A percentile compares a stretch with the other conserved stretches of the same genome.
These are phyloP conservation scores for Termitomyces sp. DNA, from an alignment of 768 basidiomycete genomes.

Conservation along the genomic window DNA sequence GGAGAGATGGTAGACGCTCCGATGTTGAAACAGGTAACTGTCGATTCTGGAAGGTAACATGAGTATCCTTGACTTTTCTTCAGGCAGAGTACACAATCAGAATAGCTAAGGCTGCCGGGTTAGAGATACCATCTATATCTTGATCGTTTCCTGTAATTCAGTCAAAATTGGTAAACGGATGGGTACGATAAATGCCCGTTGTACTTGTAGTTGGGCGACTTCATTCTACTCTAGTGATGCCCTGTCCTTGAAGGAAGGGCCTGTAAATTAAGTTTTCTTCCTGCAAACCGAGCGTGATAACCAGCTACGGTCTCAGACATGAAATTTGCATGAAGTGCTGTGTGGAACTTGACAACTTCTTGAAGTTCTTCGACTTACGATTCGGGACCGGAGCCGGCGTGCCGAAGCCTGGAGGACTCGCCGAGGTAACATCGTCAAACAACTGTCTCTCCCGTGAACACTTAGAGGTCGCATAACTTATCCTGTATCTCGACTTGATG, in stretches of 20 bases:
- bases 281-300: too few relatives aligned
- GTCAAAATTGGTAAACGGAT: background rate
- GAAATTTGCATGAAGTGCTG: too few relatives aligned
- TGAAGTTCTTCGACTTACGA: too few relatives aligned
- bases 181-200: background rate
- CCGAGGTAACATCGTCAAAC: slow-evolving; percentile 1
- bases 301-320: background rate
- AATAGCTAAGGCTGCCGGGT: slow-evolving; percentile 48
- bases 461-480: background rate
- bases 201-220: background rate
- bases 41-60: background rate
- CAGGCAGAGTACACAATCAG: slow-evolving; percentile 45
- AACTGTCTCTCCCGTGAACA: background rate
- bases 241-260: background rate
- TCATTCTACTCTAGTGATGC: background rate
- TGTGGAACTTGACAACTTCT: too few relatives aligned
- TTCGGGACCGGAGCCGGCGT: background rate
- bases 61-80: background rate
- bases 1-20: slow-evolving; percentile 90
- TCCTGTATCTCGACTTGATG: slow-evolving; percentile 30
- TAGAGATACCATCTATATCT: slow-evolving; percentile 38
- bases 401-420: background rate
- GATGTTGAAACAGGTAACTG: slow-evolving; percentile 73
- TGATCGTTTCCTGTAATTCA: background rate
- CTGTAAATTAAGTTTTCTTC: background rate